Conservation (phyloP, 129 eudicot species). For the Flaveria sonorensis region DNA sequence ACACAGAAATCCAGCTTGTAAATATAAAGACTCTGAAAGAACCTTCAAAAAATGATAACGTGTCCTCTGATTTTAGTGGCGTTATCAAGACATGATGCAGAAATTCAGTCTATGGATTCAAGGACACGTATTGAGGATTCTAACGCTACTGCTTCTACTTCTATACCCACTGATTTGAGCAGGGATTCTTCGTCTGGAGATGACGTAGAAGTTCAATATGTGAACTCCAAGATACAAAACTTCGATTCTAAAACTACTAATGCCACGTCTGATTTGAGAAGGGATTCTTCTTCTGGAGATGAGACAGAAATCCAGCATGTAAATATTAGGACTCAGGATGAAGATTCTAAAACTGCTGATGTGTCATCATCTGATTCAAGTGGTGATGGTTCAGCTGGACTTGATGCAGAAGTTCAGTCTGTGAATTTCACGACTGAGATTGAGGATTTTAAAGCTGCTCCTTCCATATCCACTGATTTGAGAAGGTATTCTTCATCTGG, state of each 20-base stretch:
- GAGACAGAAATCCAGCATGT: background rate
- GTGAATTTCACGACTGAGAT: background rate
- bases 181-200: conserved; percentile 10
- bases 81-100: conserved; percentile 10
- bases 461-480: background rate
- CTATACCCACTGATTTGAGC: background rate
- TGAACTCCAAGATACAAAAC: background rate
- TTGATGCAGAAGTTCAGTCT: conserved; percentile 14
- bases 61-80: background rate
- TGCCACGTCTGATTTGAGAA: background rate
- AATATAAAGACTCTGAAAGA: conserved; percentile 9
- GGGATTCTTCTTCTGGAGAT: background rate
- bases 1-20: background rate
- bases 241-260: background rate
- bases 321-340: background rate
- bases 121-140: no score
- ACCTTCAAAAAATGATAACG: background rate
- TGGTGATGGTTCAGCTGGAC: background rate
- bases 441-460: background rate
- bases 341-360: background rate
- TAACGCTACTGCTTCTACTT: background rate
- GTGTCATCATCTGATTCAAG: background rate
- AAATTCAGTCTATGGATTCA: background rate
- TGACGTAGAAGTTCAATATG: conserved; percentile 7
- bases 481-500: background rate